Percentiles rank a stretch among this genome's conserved stretches.
Evolutionary conservation across 345 rosid species (phyloP).

Genomic region (Erodium maritimum): DNA sequence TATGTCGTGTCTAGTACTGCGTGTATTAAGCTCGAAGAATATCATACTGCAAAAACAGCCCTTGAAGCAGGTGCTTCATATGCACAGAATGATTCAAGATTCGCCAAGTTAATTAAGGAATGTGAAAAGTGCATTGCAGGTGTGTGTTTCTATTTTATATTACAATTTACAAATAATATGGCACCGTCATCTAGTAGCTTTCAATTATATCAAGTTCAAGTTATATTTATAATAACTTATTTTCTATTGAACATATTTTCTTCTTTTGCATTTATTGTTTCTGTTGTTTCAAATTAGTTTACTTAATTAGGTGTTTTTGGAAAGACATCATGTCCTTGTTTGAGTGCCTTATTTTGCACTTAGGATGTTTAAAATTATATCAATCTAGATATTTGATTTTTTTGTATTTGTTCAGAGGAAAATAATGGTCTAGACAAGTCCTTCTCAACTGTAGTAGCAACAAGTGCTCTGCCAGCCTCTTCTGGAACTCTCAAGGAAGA

Average conservation of each 20-base stretch:
- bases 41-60: conserved; percentile 51
- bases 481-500: conserved; percentile 5
- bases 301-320: no score
- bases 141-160: conserved; percentile 5
- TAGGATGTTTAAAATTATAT: no score
- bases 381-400: neutral
- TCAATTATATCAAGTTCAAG: no score
- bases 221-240: no score
- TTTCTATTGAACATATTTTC: no score
- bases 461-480: conserved; percentile 14
- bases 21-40: conserved; percentile 59
- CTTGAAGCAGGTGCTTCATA: conserved; percentile 44
- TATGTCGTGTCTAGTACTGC: conserved; percentile 40
- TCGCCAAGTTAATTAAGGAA: conserved; percentile 41
- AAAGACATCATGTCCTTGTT: no score
- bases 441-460: conserved; percentile 13
- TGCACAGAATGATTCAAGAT: conserved; percentile 31
- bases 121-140: conserved; percentile 46
- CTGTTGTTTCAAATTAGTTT: no score
- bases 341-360: no score
- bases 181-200: no score
- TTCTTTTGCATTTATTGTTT: no score
- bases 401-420: conserved; percentile 26
- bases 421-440: conserved; percentile 17
- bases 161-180: no score